These are phyloP conservation scores for Corymbia citriodora DNA, from an alignment of 441 rosid genomes.

Conservation along the genomic window DNA sequence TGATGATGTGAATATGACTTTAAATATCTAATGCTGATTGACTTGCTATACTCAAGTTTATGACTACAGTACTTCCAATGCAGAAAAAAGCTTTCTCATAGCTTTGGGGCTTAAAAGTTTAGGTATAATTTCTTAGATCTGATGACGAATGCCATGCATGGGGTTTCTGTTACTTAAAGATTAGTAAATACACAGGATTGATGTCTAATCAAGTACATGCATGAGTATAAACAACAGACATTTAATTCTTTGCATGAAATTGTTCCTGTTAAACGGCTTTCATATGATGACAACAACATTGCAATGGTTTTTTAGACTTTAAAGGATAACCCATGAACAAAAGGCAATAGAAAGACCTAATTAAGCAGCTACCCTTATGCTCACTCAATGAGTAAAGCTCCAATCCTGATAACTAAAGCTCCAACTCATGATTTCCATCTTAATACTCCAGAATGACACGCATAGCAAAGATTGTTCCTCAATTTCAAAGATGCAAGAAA, in stretches of 20 bases:
- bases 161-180: not conserved
- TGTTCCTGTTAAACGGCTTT: not conserved
- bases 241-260: not conserved
- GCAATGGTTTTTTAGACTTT: not conserved
- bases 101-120: not conserved
- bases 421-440: not conserved
- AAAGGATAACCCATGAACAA: not conserved
- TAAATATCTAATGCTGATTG: not conserved
- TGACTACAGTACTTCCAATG: not conserved
- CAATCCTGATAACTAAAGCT: not conserved
- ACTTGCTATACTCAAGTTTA: not conserved
- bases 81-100: not conserved
- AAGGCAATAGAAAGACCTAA: not conserved
- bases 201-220: not conserved
- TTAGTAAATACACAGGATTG: not conserved
- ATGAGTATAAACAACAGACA: not conserved
- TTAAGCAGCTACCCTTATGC: not conserved
- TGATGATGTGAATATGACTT: not conserved
- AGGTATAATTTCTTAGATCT: not conserved
- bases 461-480: not conserved
- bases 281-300: not conserved
- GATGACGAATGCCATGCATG: not conserved
- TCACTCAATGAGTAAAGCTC: not conserved
- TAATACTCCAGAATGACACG: not conserved
- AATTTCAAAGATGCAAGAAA: not conserved